phyloP scores from a whole-genome alignment of 1,284 basidiomycete genomes.

The Volvariella volvacea region DNA sequence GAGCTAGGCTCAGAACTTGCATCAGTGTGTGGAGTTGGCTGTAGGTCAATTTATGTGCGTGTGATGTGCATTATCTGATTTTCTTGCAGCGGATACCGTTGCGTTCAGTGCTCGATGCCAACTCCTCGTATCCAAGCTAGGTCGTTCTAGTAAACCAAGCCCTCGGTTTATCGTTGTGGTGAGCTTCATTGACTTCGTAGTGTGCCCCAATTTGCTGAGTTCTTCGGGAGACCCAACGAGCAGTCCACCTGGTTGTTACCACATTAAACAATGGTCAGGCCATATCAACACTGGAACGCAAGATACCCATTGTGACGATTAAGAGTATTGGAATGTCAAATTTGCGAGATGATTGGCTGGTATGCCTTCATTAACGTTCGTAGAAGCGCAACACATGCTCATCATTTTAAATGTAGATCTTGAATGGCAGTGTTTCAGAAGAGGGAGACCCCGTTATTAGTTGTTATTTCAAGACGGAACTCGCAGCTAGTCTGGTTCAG shows the following conservation, averaged over 20 bases:
- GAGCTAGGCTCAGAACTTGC: slow-evolving; percentile 78
- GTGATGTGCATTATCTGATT: slow-evolving; percentile 2
- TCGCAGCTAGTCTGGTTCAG: slow-evolving; percentile 78
- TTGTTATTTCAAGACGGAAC: slow-evolving; percentile 95
- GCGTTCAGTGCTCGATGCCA: slow-evolving; percentile 86
- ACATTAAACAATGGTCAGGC: slow-evolving; percentile 60
- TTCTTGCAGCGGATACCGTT: slow-evolving; percentile 57
- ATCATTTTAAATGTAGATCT: slow-evolving; percentile 16
- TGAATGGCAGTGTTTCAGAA: slow-evolving; percentile 72
- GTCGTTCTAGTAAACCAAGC: slow-evolving; percentile 86
- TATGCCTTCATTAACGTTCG: slow-evolving; percentile 18
- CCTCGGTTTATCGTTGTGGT: slow-evolving; percentile 91
- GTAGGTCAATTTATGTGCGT: slow-evolving; percentile 37
- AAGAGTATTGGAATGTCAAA: slow-evolving; percentile 82
- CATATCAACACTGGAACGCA: slow-evolving; percentile 72
- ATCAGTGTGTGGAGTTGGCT: slow-evolving; percentile 66
- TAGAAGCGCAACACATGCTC: neutral
- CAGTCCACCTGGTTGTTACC: slow-evolving; percentile 78
- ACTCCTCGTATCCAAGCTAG: slow-evolving; percentile 81
- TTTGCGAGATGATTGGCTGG: slow-evolving; percentile 94
- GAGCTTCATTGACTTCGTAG: slow-evolving; percentile 21
- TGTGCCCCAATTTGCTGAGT: slow-evolving; percentile 3
- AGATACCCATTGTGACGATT: slow-evolving; percentile 86
- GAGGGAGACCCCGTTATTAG: slow-evolving; percentile 95
- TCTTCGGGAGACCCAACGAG: slow-evolving; percentile 72